These are phyloP conservation scores for Trichoderma gracile DNA, from an alignment of 2,329 filamentous ascomycete species.

Conservation along the genomic window DNA sequence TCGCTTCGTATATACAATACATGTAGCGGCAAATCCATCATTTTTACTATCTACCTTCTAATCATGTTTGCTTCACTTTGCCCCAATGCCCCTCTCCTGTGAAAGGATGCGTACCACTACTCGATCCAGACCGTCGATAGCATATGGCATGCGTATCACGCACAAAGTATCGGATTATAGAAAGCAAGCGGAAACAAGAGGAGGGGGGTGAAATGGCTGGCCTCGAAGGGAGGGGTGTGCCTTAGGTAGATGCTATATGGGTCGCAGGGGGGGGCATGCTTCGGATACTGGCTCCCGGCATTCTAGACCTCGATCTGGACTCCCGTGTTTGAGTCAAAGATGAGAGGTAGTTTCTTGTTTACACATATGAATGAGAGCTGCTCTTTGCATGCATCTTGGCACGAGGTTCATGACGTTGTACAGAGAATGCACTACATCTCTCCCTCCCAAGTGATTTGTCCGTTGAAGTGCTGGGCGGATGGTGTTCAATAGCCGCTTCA, in stretches of 20 bases:
- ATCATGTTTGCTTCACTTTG: background rate
- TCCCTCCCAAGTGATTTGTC: background rate
- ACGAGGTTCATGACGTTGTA: slow-evolving; percentile 3
- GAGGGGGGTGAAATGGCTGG: background rate
- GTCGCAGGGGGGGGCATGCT: background rate
- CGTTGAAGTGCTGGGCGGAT: background rate
- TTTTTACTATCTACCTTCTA: background rate
- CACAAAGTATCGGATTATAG: background rate
- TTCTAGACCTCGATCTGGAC: slow-evolving; percentile 19
- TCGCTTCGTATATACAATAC: background rate
- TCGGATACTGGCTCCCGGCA: slow-evolving; percentile 13
- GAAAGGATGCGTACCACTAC: background rate
- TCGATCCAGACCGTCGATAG: background rate
- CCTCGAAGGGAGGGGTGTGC: background rate
- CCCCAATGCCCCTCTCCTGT: too few species aligned
- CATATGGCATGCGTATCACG: background rate
- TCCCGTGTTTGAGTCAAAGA: slow-evolving; percentile 4
- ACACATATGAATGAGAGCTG: slow-evolving; percentile 21
- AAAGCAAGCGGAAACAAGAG: background rate
- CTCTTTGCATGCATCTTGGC: background rate
- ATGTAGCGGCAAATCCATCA: background rate
- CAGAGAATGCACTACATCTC: background rate
- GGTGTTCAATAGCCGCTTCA: slow-evolving; percentile 15
- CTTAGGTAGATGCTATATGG: background rate
- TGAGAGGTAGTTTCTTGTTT: background rate